phyloP scores from a whole-genome alignment of 2,329 filamentous ascomycete species.

The Arthroderma sp. region DNA sequence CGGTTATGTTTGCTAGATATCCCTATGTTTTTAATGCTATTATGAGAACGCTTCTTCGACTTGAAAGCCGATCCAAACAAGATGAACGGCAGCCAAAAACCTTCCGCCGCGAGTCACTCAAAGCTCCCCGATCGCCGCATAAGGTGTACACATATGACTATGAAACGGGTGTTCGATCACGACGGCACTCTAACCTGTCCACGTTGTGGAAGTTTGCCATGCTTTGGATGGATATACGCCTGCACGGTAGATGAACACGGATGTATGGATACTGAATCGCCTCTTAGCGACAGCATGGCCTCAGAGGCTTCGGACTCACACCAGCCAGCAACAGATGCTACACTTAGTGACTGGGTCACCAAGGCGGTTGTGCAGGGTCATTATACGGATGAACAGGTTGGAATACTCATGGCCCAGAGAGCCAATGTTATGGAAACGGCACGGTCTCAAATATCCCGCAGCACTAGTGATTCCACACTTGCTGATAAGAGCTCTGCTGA shows the following conservation, averaged over 20 bases:
- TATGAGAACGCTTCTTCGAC: no score
- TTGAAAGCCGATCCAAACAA: no score
- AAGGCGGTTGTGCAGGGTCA: slow-evolving; percentile 29
- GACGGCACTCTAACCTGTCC: slow-evolving; percentile 42
- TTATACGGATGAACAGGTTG: slow-evolving; percentile 31
- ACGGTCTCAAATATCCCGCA: not conserved
- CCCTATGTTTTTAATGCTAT: no score
- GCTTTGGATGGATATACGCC: slow-evolving; percentile 59
- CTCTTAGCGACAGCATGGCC: slow-evolving; percentile 13
- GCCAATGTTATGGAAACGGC: slow-evolving; percentile 10
- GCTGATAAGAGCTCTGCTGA: no score
- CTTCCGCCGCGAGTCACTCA: no score
- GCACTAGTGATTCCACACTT: no score
- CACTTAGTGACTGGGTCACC: slow-evolving; percentile 28
- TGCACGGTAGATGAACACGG: slow-evolving; percentile 53
- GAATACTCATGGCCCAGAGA: slow-evolving; percentile 31
- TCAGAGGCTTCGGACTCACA: not conserved
- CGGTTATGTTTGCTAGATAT: no score
- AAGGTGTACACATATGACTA: slow-evolving; percentile 52
- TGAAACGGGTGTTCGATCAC: slow-evolving; percentile 46
- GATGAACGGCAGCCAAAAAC: no score
- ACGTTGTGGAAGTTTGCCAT: slow-evolving; percentile 42
- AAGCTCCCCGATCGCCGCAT: slow-evolving; percentile 9
- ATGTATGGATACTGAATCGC: slow-evolving; percentile 15
- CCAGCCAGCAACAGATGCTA: slow-evolving; percentile 7